phyloP scores from a whole-genome alignment of 2,329 filamentous ascomycete species.

The Colletotrichum chrysophilum region DNA sequence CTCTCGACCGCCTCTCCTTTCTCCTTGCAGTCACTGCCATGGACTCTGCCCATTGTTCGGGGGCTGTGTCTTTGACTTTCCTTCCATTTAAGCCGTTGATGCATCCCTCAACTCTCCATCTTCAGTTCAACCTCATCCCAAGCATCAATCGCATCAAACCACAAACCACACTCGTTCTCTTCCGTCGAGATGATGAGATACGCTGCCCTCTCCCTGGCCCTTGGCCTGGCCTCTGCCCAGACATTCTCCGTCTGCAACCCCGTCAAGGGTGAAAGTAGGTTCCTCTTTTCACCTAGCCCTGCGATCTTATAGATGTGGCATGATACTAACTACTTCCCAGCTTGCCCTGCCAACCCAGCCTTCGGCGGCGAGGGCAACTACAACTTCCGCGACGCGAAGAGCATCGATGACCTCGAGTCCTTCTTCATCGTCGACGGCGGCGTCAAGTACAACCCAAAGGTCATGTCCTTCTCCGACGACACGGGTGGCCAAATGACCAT shows the following conservation, averaged over 20 bases:
- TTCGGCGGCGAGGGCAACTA: constrained; percentile 15
- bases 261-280: constrained; percentile 20
- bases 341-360: constrained; percentile 21
- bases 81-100: background rate
- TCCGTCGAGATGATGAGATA: background rate
- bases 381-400: constrained; percentile 29
- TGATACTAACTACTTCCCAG: background rate
- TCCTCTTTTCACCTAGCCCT: background rate
- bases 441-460: constrained; percentile 42
- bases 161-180: background rate
- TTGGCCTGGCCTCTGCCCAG: constrained; percentile 17
- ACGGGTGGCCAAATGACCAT: constrained; percentile 56
- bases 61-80: background rate
- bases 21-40: background rate
- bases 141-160: background rate
- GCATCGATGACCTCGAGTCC: constrained; percentile 38
- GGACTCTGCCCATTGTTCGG: background rate
- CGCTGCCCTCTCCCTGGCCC: constrained; percentile 12
- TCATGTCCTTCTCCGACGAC: constrained; percentile 36
- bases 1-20: background rate
- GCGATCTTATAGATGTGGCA: no score
- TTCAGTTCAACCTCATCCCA: background rate
- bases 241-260: constrained; percentile 23
- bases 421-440: constrained; percentile 63
- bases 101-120: background rate